phyloP scores from a whole-genome alignment of 2,329 filamentous ascomycete species.

The Raffaelea ambrosiae region DNA sequence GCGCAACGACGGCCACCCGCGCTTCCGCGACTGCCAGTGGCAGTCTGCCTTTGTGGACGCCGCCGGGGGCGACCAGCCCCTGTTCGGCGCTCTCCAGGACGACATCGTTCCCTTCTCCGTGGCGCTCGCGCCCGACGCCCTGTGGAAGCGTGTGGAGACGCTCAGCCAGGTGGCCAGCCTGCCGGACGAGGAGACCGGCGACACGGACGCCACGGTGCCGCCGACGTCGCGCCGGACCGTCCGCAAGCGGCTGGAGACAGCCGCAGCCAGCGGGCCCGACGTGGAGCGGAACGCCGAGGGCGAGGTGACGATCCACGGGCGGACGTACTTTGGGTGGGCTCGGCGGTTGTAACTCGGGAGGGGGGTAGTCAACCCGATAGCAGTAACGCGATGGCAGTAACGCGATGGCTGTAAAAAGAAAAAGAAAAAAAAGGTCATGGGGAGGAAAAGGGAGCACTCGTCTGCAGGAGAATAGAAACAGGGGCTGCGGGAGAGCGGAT shows the following conservation, averaged over 20 bases:
- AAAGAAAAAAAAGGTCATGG: too few species aligned
- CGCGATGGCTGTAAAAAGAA: too few species aligned
- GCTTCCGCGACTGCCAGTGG: constrained; percentile 60
- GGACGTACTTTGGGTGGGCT: constrained; percentile 57
- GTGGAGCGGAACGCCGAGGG: constrained; percentile 52
- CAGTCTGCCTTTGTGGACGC: constrained; percentile 50
- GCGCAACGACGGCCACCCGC: constrained; percentile 47
- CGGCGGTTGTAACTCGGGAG: constrained; percentile 25
- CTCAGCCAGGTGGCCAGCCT: constrained; percentile 57
- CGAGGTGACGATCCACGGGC: constrained; percentile 55
- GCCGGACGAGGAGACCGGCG: constrained; percentile 25
- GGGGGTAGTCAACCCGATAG: too few species aligned
- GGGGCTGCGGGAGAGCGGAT: too few species aligned
- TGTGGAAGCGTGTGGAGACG: constrained; percentile 58
- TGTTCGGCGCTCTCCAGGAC: constrained; percentile 55
- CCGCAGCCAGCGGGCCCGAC: constrained; percentile 43
- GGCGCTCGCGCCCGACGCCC: constrained; percentile 46
- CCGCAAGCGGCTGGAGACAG: constrained; percentile 42
- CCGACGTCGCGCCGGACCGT: constrained; percentile 36
- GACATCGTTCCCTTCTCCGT: constrained; percentile 47
- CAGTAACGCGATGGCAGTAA: too few species aligned
- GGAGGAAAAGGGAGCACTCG: too few species aligned
- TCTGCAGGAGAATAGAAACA: too few species aligned
- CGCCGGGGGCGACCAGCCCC: constrained; percentile 27
- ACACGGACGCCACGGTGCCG: not conserved